A percentile compares a stretch with the other conserved stretches of the same genome.
Evolutionary conservation across 306 rosid species (phyloP).

Genomic region (Vigna angularis): DNA sequence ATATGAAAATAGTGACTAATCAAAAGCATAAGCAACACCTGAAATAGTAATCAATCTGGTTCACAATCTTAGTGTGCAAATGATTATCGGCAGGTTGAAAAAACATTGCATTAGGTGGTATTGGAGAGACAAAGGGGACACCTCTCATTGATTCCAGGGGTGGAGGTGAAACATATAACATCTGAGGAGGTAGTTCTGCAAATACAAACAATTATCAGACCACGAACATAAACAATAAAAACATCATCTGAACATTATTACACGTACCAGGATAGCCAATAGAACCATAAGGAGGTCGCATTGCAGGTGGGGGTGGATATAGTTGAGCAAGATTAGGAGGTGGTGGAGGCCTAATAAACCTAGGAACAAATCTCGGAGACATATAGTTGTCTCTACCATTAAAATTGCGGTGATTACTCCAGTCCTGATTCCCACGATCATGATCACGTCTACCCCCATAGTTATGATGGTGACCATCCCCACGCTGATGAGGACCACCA

Average conservation of each 20-base stretch:
- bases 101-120: slow-evolving; percentile 55
- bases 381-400: slow-evolving; percentile 67
- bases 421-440: slow-evolving; percentile 79
- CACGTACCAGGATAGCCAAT: slow-evolving; percentile 67
- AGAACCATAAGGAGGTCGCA: slow-evolving; percentile 59
- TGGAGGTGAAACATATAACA: slow-evolving; percentile 63
- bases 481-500: slow-evolving; percentile 68
- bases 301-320: slow-evolving; percentile 53
- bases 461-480: slow-evolving; percentile 73
- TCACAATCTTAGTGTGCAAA: slow-evolving; percentile 67
- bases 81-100: slow-evolving; percentile 58
- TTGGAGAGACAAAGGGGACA: slow-evolving; percentile 57
- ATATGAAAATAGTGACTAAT: background rate
- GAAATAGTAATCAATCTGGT: slow-evolving; percentile 90
- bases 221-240: slow-evolving; percentile 13
- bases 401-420: slow-evolving; percentile 68
- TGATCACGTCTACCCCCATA: slow-evolving; percentile 77
- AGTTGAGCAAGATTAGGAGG: slow-evolving; percentile 55
- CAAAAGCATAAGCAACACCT: slow-evolving; percentile 58
- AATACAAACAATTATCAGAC: slow-evolving; percentile 41
- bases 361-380: slow-evolving; percentile 61
- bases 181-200: slow-evolving; percentile 63
- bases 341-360: slow-evolving; percentile 59
- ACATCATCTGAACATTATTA: background rate
- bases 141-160: slow-evolving; percentile 62